Percentiles rank a stretch among this genome's conserved stretches.
Evolutionary conservation across 192 early-diverging fungal species (phyloP).

Genomic region (Lunasporangiospora selenospora): DNA sequence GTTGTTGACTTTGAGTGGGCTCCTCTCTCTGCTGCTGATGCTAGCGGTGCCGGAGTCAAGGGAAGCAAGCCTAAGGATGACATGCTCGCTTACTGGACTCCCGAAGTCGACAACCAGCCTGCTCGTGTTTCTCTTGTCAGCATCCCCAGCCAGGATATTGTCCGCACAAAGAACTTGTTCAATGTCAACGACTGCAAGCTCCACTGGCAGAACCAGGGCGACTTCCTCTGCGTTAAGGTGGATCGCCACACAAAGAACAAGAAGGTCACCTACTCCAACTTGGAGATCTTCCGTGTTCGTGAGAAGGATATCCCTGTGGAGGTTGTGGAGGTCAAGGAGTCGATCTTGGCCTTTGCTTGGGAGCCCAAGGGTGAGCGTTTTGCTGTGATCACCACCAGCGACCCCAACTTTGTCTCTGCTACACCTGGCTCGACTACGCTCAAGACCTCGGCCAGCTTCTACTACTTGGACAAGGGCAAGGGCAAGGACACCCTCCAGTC

Average conservation of each 20-base stretch:
- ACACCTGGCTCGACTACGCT: constrained; percentile 62
- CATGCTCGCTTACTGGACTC: constrained; percentile 94
- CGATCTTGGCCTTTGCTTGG: constrained; percentile 90
- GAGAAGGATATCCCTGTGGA: constrained; percentile 98
- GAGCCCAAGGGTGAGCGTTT: constrained; percentile 94
- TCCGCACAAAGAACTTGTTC: constrained; percentile 98
- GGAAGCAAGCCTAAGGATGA: constrained; percentile 61
- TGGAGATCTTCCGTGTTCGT: constrained; percentile 93
- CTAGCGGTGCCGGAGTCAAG: constrained; percentile 40
- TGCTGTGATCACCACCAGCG: constrained; percentile 83
- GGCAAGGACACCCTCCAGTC: constrained; percentile 67
- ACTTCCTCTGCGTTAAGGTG: constrained; percentile 92
- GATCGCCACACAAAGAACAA: constrained; percentile 92
- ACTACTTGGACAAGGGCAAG: constrained; percentile 80
- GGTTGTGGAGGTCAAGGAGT: constrained; percentile 89
- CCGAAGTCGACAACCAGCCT: constrained; percentile 94
- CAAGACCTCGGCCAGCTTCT: constrained; percentile 81
- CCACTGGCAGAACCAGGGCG: constrained; percentile 90
- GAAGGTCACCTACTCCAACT: constrained; percentile 84
- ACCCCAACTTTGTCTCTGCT: constrained; percentile 59
- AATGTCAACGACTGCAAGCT: constrained; percentile 89
- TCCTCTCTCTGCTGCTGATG: constrained; percentile 54
- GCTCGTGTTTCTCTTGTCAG: constrained; percentile 93
- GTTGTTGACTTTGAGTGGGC: constrained; percentile 84
- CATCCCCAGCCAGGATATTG: constrained; percentile 82